These are phyloP conservation scores for Paramyrothecium sp. DNA, from an alignment of 2,329 filamentous ascomycete genomes.

Conservation along the genomic window DNA sequence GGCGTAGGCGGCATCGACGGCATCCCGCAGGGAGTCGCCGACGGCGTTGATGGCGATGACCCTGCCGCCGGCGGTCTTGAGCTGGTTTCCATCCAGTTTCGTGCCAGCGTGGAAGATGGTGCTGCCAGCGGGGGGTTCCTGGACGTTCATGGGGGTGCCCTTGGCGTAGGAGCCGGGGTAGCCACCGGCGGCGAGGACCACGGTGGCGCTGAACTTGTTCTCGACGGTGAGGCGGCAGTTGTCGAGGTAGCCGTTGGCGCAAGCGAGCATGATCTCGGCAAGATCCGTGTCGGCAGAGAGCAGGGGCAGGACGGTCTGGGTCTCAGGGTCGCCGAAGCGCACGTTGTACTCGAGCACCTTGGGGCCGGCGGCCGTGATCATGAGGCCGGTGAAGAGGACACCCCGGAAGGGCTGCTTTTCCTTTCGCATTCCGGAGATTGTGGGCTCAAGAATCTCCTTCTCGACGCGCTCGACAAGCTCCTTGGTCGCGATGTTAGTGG, in stretches of 20 bases:
- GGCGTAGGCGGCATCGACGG: slow-evolving; percentile 84
- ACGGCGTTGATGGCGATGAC: slow-evolving; percentile 92
- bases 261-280: slow-evolving; percentile 85
- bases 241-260: slow-evolving; percentile 71
- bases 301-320: slow-evolving; percentile 79
- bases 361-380: slow-evolving; percentile 81
- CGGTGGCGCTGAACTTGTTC: slow-evolving; percentile 76
- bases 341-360: slow-evolving; percentile 93
- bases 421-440: slow-evolving; percentile 80
- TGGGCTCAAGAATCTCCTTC: slow-evolving; percentile 81
- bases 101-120: slow-evolving; percentile 95
- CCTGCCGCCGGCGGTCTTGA: slow-evolving; percentile 80
- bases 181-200: slow-evolving; percentile 89
- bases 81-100: slow-evolving; percentile 55
- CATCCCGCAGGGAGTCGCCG: slow-evolving; percentile 69
- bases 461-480: slow-evolving; percentile 78
- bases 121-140: slow-evolving; percentile 38
- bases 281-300: slow-evolving; percentile 78
- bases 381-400: slow-evolving; percentile 84
- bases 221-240: slow-evolving; percentile 67
- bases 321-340: slow-evolving; percentile 89
- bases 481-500: slow-evolving; percentile 75
- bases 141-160: slow-evolving; percentile 61
- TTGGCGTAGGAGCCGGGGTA: slow-evolving; percentile 88
- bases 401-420: slow-evolving; percentile 75